These are phyloP conservation scores for Beta vulgaris DNA, from an alignment of 148 eudicot genomes.

Conservation along the genomic window DNA sequence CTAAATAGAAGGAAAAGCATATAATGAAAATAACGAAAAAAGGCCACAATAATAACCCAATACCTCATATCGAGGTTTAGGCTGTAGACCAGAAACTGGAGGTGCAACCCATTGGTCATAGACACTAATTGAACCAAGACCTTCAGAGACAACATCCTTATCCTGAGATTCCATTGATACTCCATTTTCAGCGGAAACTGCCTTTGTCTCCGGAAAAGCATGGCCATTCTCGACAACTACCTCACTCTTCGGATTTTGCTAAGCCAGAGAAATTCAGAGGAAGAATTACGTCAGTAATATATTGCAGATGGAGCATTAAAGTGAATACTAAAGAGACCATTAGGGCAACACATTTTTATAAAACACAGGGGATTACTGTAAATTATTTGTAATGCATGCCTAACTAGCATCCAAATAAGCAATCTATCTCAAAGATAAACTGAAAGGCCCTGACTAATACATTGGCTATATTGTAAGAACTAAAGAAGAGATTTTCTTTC, in stretches of 20 bases:
- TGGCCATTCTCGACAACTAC: slow-evolving; percentile 56
- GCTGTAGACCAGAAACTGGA: slow-evolving; percentile 64
- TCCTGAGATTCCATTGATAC: slow-evolving; percentile 64
- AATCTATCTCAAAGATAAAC: too few species aligned
- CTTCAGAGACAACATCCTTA: slow-evolving; percentile 84
- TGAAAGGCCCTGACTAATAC: not conserved
- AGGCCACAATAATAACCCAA: slow-evolving; percentile 15
- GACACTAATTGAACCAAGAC: slow-evolving; percentile 59
- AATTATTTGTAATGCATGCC: not conserved
- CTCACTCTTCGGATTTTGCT: slow-evolving; percentile 55
- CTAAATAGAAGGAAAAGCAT: not conserved
- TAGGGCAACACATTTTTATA: not conserved
- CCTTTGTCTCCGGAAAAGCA: slow-evolving; percentile 55
- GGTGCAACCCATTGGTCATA: slow-evolving; percentile 95
- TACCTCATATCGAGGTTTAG: slow-evolving; percentile 97
- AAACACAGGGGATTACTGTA: not conserved
- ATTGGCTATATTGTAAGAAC: too few species aligned
- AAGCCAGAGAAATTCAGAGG: slow-evolving; percentile 1
- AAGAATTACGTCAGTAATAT: not conserved
- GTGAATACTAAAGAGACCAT: not conserved
- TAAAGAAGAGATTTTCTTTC: not conserved
- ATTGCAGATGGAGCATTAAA: not conserved
- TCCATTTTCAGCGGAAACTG: slow-evolving; percentile 62
- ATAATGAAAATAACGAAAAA: not conserved
- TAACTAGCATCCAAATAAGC: not conserved